These are phyloP conservation scores for Coemansia sp. DNA, from an alignment of 192 early-diverging fungal genomes.

Conservation along the genomic window DNA sequence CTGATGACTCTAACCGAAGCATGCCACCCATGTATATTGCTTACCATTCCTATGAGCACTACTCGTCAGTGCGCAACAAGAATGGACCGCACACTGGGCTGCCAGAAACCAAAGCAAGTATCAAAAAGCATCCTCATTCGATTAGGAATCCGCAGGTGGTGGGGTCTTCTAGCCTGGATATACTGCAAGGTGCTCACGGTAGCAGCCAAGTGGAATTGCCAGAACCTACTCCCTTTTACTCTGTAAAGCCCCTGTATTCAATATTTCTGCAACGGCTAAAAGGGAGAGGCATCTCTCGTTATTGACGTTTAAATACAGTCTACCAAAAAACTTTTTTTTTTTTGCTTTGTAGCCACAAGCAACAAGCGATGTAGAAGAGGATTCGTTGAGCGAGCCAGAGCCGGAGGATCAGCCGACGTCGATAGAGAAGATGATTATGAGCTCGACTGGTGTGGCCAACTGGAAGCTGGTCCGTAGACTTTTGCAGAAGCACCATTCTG, in stretches of 20 bases:
- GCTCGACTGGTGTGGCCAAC: constrained; percentile 55
- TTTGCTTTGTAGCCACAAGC: constrained; percentile 17
- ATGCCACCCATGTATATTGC: constrained; percentile 63
- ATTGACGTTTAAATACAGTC: no score
- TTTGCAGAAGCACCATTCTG: constrained; percentile 42
- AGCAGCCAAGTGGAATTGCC: no score
- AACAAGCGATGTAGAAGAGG: neutral
- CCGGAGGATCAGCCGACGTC: constrained; percentile 17
- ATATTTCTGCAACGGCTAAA: no score
- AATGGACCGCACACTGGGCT: constrained; percentile 61
- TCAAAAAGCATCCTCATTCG: neutral
- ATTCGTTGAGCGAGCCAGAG: constrained; percentile 15
- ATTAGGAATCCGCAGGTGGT: no score
- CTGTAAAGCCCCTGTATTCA: no score
- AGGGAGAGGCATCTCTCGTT: no score
- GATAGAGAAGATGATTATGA: constrained; percentile 58
- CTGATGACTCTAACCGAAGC: constrained; percentile 29
- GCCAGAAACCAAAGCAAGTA: constrained; percentile 58
- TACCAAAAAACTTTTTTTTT: neutral
- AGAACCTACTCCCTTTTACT: no score
- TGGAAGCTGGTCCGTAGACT: constrained; percentile 52
- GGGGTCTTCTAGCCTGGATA: no score
- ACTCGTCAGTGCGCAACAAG: constrained; percentile 69
- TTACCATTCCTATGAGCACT: constrained; percentile 77
- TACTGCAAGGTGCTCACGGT: no score